These are phyloP conservation scores for Isatis tinctoria DNA, from an alignment of 345 rosid genomes.

Conservation along the genomic window DNA sequence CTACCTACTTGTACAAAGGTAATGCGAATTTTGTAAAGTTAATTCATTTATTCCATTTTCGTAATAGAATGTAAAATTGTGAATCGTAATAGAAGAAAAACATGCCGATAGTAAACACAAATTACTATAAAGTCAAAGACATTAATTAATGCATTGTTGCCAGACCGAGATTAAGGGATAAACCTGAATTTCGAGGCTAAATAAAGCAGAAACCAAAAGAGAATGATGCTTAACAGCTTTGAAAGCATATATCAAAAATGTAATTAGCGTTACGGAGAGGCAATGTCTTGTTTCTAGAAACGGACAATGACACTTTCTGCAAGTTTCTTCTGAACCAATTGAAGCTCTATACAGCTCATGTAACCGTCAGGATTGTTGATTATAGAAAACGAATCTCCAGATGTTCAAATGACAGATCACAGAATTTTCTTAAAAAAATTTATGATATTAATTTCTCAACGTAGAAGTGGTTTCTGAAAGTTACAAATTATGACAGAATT, in stretches of 20 bases:
- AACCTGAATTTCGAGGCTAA: conserved; percentile 9
- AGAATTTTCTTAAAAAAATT: background rate
- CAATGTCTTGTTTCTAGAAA: conserved; percentile 23
- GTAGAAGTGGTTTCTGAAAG: too few relatives aligned
- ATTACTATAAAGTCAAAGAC: background rate
- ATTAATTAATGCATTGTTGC: conserved; percentile 10
- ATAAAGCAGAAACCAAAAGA: conserved; percentile 14
- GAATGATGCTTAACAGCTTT: conserved; percentile 28
- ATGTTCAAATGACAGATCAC: background rate
- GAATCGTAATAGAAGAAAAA: conserved; percentile 5
- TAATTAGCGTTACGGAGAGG: conserved; percentile 15
- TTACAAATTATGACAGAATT: too few relatives aligned
- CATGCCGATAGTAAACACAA: background rate
- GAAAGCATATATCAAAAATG: background rate
- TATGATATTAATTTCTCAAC: background rate
- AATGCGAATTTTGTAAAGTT: background rate
- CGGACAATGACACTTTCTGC: conserved; percentile 6
- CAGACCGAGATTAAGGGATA: conserved; percentile 10
- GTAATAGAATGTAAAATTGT: background rate
- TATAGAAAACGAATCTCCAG: background rate
- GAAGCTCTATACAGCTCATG: conserved; percentile 17
- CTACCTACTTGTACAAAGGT: conserved; percentile 5
- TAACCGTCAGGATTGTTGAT: background rate
- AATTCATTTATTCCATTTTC: background rate
- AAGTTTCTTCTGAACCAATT: conserved; percentile 10